Evolutionary conservation across 352 stramenopile species (phyloP).

Genomic region (Phytophthora pini): DNA sequence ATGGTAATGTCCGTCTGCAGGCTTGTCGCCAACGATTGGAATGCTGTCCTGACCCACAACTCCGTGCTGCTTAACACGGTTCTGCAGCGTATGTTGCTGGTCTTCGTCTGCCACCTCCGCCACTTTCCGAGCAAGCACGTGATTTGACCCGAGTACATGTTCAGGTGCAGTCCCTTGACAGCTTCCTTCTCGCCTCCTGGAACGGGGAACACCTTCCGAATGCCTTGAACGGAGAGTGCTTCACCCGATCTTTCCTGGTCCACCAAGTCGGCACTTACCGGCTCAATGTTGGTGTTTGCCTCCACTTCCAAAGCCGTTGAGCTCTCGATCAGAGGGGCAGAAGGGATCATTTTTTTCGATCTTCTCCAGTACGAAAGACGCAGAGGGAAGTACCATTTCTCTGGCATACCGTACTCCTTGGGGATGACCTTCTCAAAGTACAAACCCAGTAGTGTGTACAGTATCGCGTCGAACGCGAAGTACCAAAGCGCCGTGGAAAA

Average conservation of each 20-base stretch:
- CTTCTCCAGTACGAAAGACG: conserved; percentile 76
- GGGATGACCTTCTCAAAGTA: conserved; percentile 91
- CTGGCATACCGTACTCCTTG: conserved; percentile 62
- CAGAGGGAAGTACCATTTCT: conserved; percentile 90
- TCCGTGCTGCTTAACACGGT: conserved; percentile 29
- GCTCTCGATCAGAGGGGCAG: conserved; percentile 45
- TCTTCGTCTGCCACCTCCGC: conserved; percentile 53
- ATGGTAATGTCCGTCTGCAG: conserved; percentile 18
- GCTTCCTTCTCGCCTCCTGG: conserved; percentile 85
- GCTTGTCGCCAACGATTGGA: conserved; percentile 28
- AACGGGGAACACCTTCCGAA: conserved; percentile 83
- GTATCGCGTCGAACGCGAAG: conserved; percentile 78
- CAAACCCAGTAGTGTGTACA: conserved; percentile 85
- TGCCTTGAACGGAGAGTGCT: conserved; percentile 54
- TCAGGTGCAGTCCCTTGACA: conserved; percentile 85
- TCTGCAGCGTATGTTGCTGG: conserved; percentile 55
- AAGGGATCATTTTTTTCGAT: conserved; percentile 60
- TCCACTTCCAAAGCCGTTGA: conserved; percentile 32
- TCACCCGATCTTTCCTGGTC: conserved; percentile 62
- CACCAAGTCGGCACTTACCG: conserved; percentile 42
- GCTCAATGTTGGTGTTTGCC: conserved; percentile 58
- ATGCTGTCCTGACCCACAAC: conserved; percentile 23
- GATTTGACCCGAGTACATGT: conserved; percentile 79
- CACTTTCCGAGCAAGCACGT: conserved; percentile 91
- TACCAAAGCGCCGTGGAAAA: conserved; percentile 58